These are phyloP conservation scores for Suhomyces anneliseae DNA, from an alignment of 1,139 yeast genomes.

Conservation along the genomic window DNA sequence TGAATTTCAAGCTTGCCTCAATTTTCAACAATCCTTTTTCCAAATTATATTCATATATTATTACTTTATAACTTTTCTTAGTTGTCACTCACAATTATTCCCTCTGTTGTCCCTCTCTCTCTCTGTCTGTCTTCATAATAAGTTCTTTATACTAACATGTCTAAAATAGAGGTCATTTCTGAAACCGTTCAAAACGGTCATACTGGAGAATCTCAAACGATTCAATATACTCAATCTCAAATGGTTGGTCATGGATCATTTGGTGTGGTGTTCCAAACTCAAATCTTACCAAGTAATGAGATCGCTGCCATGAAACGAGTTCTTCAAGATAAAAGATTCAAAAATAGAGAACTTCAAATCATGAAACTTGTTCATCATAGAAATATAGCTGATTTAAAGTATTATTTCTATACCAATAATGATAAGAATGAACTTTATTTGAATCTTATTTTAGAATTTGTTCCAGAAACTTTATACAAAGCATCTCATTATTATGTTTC, in stretches of 20 bases:
- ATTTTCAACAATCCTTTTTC: neutral
- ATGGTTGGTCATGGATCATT: slow-evolving; percentile 98
- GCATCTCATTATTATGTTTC: slow-evolving; percentile 83
- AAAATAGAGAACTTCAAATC: slow-evolving; percentile 93
- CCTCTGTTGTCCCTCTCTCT: neutral
- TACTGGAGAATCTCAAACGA: slow-evolving; percentile 60
- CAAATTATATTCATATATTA: neutral
- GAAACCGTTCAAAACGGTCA: slow-evolving; percentile 77
- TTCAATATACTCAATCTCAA: slow-evolving; percentile 70
- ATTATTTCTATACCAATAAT: slow-evolving; percentile 83
- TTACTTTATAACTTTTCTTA: neutral
- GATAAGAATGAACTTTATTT: slow-evolving; percentile 80
- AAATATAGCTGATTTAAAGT: slow-evolving; percentile 84
- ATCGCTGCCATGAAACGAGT: slow-evolving; percentile 92
- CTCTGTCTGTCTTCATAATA: neutral
- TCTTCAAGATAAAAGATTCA: slow-evolving; percentile 90
- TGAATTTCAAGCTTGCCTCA: neutral
- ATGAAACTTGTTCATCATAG: slow-evolving; percentile 89
- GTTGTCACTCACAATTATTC: neutral
- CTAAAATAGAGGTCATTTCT: slow-evolving; percentile 57
- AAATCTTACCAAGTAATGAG: slow-evolving; percentile 70
- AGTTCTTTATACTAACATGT: slow-evolving; percentile 39
- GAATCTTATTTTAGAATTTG: slow-evolving; percentile 84
- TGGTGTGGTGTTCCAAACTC: slow-evolving; percentile 93
- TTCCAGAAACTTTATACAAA: slow-evolving; percentile 92